These are phyloP conservation scores for Hemisphaericaspora xylanilytica DNA, from an alignment of 1,139 yeast genomes.

Conservation along the genomic window DNA sequence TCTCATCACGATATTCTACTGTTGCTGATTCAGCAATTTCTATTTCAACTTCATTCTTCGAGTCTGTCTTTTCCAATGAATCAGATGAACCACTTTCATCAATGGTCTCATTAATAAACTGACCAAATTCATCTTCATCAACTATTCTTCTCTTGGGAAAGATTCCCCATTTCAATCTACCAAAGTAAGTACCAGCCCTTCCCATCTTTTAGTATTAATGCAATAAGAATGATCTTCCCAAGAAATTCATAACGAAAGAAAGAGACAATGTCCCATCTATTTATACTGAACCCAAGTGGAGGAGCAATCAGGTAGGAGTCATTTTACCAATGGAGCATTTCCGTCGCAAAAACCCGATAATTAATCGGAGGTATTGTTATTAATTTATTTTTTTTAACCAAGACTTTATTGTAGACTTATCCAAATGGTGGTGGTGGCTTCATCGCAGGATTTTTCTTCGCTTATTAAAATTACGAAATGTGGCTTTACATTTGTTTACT, in stretches of 20 bases:
- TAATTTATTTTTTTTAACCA: background rate
- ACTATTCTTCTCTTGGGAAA: constrained; percentile 47
- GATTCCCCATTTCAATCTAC: constrained; percentile 47
- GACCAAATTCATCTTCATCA: constrained; percentile 26
- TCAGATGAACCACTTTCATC: constrained; percentile 5
- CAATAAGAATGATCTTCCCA: background rate
- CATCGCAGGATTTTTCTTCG: too few species aligned
- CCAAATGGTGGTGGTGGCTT: too few species aligned
- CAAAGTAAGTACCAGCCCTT: background rate
- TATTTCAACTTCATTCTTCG: constrained; percentile 8
- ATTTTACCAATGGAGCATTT: too few species aligned
- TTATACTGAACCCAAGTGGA: background rate
- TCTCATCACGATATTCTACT: constrained; percentile 59
- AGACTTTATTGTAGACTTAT: too few species aligned
- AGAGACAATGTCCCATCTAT: background rate
- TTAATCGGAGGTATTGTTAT: too few species aligned
- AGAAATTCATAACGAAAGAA: background rate
- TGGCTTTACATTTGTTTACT: too few species aligned
- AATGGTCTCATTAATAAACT: constrained; percentile 6
- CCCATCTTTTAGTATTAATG: background rate
- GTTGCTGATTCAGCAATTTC: constrained; percentile 12
- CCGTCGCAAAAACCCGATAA: too few species aligned
- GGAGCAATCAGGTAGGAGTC: background rate
- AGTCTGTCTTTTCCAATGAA: constrained; percentile 4
- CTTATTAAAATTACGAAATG: too few species aligned